Conservation (phyloP, 2,329 filamentous ascomycete species). For the Colletotrichum karsti region DNA sequence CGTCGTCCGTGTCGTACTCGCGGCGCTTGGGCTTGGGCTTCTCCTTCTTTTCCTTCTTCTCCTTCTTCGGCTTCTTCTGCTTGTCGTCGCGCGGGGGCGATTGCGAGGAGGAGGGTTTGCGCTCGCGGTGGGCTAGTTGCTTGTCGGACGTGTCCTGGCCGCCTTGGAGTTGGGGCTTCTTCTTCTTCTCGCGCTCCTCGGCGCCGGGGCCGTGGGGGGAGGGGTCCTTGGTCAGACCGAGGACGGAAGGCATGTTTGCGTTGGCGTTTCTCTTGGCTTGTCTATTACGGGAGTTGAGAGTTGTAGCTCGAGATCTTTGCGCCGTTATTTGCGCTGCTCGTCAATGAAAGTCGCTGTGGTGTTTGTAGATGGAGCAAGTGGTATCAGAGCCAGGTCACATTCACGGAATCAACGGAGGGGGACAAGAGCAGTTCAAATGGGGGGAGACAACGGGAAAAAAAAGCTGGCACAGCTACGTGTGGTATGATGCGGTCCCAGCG, state of each 20-base stretch:
- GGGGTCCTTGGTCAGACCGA: constrained; percentile 41
- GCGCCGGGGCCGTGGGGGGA: constrained; percentile 29
- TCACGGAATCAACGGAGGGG: background rate
- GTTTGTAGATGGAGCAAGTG: background rate
- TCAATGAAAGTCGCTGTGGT: background rate
- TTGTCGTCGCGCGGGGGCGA: constrained; percentile 4
- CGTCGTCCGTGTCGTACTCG: constrained; percentile 15
- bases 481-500: constrained; percentile 25
- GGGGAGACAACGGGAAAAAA: background rate
- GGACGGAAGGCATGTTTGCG: constrained; percentile 39
- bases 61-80: constrained; percentile 21
- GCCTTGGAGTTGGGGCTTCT: constrained; percentile 13
- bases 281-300: background rate
- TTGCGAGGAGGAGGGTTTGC: constrained; percentile 18
- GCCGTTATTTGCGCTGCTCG: background rate
- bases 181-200: constrained; percentile 23
- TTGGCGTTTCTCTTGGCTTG: background rate
- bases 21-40: constrained; percentile 8
- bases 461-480: background rate
- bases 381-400: background rate
- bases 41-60: constrained; percentile 5
- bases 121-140: constrained; percentile 23
- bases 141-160: constrained; percentile 12
- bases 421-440: background rate
- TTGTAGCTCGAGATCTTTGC: too few relatives aligned